Conservation (phyloP, 2,329 filamentous ascomycete genomes). For the Talaromyces sp. region DNA sequence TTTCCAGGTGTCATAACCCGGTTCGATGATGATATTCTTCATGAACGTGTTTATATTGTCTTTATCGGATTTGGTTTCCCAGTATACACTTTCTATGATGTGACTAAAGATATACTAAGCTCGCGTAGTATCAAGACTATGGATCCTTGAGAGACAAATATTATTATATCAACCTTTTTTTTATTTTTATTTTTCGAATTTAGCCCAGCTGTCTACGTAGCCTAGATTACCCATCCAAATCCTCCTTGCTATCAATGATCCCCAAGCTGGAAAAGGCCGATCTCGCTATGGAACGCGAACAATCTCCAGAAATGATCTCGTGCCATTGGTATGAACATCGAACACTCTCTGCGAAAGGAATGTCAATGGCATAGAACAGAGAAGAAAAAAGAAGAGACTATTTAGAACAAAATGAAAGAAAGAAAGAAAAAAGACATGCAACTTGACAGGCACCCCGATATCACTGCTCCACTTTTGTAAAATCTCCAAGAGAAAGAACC, state of each 20-base stretch:
- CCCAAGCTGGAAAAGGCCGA: background rate
- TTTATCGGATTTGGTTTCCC: background rate
- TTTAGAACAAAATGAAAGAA: background rate
- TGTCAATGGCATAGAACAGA: background rate
- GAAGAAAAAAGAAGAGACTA: background rate
- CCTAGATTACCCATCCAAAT: background rate
- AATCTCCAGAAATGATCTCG: background rate
- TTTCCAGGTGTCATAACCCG: background rate
- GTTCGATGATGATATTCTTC: conserved; percentile 3
- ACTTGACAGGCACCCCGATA: background rate
- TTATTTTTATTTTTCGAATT: background rate
- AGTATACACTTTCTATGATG: background rate
- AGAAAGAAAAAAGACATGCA: background rate
- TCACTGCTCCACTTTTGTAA: background rate
- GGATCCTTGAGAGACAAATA: too few relatives aligned
- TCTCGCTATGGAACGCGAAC: background rate
- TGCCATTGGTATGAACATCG: background rate
- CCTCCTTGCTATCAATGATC: background rate
- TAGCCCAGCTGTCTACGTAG: background rate
- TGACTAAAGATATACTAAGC: background rate
- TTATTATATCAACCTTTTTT: background rate
- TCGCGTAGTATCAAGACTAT: too few relatives aligned
- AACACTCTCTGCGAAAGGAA: background rate
- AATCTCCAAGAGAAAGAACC: background rate
- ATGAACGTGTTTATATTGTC: background rate